Conservation (phyloP, 805 yeast species). For the Schwanniomyces polymorphus region DNA sequence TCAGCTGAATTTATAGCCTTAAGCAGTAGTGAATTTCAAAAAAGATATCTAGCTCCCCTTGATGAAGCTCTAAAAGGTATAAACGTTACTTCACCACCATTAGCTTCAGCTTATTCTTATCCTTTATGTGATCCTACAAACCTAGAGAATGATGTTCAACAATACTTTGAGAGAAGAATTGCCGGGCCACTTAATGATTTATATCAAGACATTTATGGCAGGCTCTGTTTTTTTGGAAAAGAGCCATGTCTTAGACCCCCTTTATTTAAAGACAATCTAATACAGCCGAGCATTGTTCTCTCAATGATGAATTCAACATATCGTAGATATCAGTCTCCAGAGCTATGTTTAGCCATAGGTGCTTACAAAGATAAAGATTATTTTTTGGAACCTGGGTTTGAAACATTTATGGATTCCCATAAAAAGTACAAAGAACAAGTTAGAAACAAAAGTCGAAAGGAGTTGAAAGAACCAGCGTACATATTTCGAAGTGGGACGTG, state of each 20-base stretch:
- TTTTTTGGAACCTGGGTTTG: not conserved
- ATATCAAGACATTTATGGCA: not conserved
- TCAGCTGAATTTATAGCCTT: conserved; percentile 6
- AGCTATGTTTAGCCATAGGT: not conserved
- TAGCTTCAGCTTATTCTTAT: not conserved
- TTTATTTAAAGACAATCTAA: not conserved
- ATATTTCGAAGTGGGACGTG: not conserved
- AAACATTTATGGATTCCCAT: not conserved
- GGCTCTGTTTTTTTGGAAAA: not conserved
- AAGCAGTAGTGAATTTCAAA: not conserved
- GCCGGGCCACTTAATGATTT: not conserved
- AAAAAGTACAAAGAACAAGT: too few relatives aligned
- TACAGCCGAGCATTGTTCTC: not conserved
- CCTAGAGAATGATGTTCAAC: conserved; percentile 1
- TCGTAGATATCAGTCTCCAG: not conserved
- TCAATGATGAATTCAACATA: not conserved
- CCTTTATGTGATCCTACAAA: not conserved
- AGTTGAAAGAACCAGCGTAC: too few relatives aligned
- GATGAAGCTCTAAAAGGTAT: not conserved
- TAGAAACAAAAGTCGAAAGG: too few relatives aligned
- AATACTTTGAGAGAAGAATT: not conserved
- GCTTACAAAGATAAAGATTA: not conserved
- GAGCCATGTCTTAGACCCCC: not conserved
- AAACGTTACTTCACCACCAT: not conserved
- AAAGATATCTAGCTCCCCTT: not conserved